Percentiles rank a stretch among this genome's conserved stretches.
phyloP scores from a whole-genome alignment of 2,329 filamentous ascomycete genomes.

The Fusarium pilosicola region DNA sequence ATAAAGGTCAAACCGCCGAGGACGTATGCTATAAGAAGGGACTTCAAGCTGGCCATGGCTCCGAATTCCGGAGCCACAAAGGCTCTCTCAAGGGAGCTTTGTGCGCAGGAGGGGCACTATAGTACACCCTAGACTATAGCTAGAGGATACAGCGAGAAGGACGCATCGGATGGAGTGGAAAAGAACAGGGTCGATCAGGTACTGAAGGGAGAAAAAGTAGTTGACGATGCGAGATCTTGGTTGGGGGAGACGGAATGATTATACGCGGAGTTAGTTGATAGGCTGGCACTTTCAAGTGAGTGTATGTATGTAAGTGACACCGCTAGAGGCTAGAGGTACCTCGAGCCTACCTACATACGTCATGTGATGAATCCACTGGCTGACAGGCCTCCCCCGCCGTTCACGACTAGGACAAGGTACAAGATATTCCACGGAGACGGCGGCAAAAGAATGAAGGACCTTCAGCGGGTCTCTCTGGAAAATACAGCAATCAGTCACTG shows the following conservation, averaged over 20 bases:
- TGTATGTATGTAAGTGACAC: conserved; percentile 40
- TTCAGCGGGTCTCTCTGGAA: background rate
- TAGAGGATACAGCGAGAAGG: conserved; percentile 13
- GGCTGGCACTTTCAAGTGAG: conserved; percentile 18
- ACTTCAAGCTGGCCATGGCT: conserved; percentile 62
- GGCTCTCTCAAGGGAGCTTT: conserved; percentile 30
- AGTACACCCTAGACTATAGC: conserved; percentile 32
- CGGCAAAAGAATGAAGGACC: background rate
- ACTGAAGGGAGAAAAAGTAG: conserved; percentile 7
- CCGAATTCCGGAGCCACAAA: conserved; percentile 31
- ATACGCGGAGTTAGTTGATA: conserved; percentile 38
- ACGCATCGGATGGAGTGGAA: conserved; percentile 27
- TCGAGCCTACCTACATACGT: conserved; percentile 23
- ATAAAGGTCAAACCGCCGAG: conserved; percentile 90
- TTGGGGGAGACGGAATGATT: conserved; percentile 32
- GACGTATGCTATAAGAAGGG: conserved; percentile 80
- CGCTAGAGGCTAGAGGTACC: conserved; percentile 20
- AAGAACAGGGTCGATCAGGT: background rate
- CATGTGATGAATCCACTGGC: conserved; percentile 41
- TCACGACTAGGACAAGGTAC: background rate
- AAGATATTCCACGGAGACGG: background rate
- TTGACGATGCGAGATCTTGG: conserved; percentile 21
- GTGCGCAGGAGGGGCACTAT: conserved; percentile 29
- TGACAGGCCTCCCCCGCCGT: conserved; percentile 21
- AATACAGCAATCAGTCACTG: background rate